phyloP scores from a whole-genome alignment of 1,284 basidiomycete species.

The Ceratobasidium sp. region DNA sequence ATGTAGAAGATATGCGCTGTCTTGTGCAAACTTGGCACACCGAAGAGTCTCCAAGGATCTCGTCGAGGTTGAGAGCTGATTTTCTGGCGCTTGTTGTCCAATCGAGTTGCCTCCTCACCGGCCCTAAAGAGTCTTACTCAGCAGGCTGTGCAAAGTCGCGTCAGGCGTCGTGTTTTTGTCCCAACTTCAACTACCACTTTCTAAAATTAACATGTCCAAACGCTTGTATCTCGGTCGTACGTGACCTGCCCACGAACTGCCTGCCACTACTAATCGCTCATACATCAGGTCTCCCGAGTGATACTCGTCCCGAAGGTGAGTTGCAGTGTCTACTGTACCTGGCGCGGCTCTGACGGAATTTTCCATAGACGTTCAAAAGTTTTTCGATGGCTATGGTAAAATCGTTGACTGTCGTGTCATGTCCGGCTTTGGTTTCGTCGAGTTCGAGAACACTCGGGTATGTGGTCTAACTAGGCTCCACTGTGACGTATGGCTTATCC shows the following conservation, averaged over 20 bases:
- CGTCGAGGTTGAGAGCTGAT: not conserved
- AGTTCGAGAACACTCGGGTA: slow-evolving; percentile 86
- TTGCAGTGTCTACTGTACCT: not conserved
- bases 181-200: slow-evolving; percentile 15
- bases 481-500: slow-evolving; percentile 40
- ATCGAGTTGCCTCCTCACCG: slow-evolving; percentile 8
- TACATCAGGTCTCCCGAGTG: slow-evolving; percentile 75
- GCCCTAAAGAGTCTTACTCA: not conserved
- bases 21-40: not conserved
- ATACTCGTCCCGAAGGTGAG: slow-evolving; percentile 70
- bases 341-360: not conserved
- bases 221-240: slow-evolving; percentile 85
- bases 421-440: slow-evolving; percentile 95
- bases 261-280: slow-evolving; percentile 21
- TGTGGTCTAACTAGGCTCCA: slow-evolving; percentile 43
- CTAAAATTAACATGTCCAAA: slow-evolving; percentile 69
- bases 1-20: not conserved
- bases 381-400: slow-evolving; percentile 86
- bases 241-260: slow-evolving; percentile 49
- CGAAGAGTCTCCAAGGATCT: slow-evolving; percentile 2
- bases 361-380: slow-evolving; percentile 71
- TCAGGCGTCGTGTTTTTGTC: slow-evolving; percentile 18
- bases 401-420: slow-evolving; percentile 93
- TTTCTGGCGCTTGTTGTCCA: not conserved
- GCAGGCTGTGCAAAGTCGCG: slow-evolving; percentile 19